Evolutionary conservation across 225 moss, liverwort and hornwort genomes (phyloP), one percentile per base, ranked within the genome.

Genomic region (Pseudoscleropodium purum): DNA sequence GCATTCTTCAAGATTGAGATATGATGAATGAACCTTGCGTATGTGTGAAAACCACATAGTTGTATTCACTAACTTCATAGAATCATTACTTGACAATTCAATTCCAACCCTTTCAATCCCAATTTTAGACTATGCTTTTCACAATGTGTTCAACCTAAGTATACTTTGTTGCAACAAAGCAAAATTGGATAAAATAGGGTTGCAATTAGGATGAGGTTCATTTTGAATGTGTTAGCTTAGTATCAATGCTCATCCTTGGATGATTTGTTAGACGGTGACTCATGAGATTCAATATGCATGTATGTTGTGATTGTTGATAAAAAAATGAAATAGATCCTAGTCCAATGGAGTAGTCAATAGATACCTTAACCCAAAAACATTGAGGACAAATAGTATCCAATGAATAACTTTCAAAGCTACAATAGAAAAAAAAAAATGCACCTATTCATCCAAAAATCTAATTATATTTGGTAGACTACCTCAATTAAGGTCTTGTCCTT

Each of bases 401-500:
- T 57, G 17, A 26, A 56, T 25, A 56, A 79, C 6, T n/a, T 25
- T n/a, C 0, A 79, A 0, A 16, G 6, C 4, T 79, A 10, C 10
- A 25, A 15, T 36, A 9, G 2, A 13, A 57, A 8, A 79, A 56
- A 0, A 23, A 9, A 54, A 25, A 37, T 52, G 23, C 15, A 52
- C 23, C 23, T 36, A 15, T 36, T 14, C 14, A 52, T 23, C 0
- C 1, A 24, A 0, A 2, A 36, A 15, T 54, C 7, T 52, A 52
- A 52, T 77, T 36, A 12, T 20, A 49, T 33, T 49, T 33, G 5
- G 5, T 19, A 36, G 2, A 77, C 15, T 52, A 36, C 8, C 7
- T 52, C 3, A 0, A 0, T 77, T 4, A 9, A 54, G 1, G 1
- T 8, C 6, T 37, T 0, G 0, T 26, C 37, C 4, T 26, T 56